Evolutionary conservation across 495 filamentous ascomycete genomes (phyloP), one percentile per base, ranked within the genome.

Genomic region (Aspergillus taichungensis): DNA sequence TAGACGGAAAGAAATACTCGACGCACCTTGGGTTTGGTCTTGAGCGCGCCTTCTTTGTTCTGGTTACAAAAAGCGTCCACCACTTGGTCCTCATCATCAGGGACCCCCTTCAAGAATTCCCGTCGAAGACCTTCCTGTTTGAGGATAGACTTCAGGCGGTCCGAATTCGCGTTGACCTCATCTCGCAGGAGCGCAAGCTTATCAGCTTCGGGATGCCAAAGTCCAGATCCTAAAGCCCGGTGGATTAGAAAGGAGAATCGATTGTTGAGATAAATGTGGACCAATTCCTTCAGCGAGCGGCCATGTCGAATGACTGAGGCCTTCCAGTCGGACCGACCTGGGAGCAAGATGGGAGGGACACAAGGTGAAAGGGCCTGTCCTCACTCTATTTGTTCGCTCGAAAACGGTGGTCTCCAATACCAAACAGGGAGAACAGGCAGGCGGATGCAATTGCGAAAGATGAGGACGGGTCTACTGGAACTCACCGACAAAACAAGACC

Each of bases 1-100:
- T 24, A 24, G 18, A 24, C 18, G 18, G 18, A 24, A 24, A 24
- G 18, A 24, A 24, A 24, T 24, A 24, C 18, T 24, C 18, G 4
- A 24, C 18, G 18, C 18, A 90, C 85, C 79, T 88, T 91, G 0
- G 88, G 88, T 56, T 84, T 85, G 32, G 77, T 89, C 72, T 92
- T 92, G 8, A 95, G 67, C 35, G 85, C 85, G 43, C 76, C 82
- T 51, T 82, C 80, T 47, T 69, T 62, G 52, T 91, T 95, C 36
- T 64, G 59, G 36, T 64, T 71, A 8, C 77, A 71, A 64, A 92
- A 92, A 3, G 84, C 85, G 36, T 75, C 67, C 3, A 91, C 68
- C 45, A 75, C 75, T 46, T 77, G 73, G 45, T 76, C 71, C 46
- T 81, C 73, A 39, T 82, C 69, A 10, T 70, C 66, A 27, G 73